A percentile compares a stretch with the other conserved stretches of the same genome.
These are phyloP conservation scores for Mercurialis annua DNA, from an alignment of 345 rosid genomes.

Conservation along the genomic window DNA sequence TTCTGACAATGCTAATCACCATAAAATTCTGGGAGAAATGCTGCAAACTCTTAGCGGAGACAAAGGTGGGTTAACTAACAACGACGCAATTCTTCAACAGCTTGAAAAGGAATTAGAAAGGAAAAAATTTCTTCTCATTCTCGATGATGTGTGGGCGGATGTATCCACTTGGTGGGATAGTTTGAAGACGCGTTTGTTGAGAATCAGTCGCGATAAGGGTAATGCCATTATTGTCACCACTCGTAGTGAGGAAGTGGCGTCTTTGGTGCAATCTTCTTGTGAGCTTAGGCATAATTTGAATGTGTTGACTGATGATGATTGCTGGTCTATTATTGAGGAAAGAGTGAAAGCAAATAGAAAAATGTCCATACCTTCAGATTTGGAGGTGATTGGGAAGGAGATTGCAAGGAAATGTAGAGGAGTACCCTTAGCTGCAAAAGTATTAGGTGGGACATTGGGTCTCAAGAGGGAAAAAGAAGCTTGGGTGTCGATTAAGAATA, in stretches of 20 bases:
- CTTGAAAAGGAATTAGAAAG: background rate
- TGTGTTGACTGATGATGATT: slow-evolving; percentile 5
- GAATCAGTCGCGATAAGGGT: background rate
- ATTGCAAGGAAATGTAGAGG: too few species aligned
- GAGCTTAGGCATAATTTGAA: background rate
- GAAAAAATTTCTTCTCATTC: too few species aligned
- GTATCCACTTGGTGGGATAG: background rate
- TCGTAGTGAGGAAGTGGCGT: too few species aligned
- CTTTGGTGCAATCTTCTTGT: background rate
- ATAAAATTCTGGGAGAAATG: too few species aligned
- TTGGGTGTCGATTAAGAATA: too few species aligned
- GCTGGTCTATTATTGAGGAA: slow-evolving; percentile 18
- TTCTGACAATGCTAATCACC: too few species aligned
- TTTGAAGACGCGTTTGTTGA: slow-evolving; percentile 12
- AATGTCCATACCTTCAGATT: background rate
- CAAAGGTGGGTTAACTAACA: too few species aligned
- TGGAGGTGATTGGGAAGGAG: too few species aligned
- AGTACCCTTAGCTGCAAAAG: too few species aligned
- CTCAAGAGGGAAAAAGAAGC: too few species aligned
- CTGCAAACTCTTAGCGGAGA: too few species aligned
- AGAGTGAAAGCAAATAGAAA: background rate
- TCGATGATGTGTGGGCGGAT: slow-evolving; percentile 30
- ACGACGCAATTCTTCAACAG: background rate
- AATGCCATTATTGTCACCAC: slow-evolving; percentile 3
- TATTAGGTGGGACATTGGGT: too few species aligned